phyloP scores from a whole-genome alignment of 225 moss, liverwort and hornwort species.

The Straminergon stramineum region DNA sequence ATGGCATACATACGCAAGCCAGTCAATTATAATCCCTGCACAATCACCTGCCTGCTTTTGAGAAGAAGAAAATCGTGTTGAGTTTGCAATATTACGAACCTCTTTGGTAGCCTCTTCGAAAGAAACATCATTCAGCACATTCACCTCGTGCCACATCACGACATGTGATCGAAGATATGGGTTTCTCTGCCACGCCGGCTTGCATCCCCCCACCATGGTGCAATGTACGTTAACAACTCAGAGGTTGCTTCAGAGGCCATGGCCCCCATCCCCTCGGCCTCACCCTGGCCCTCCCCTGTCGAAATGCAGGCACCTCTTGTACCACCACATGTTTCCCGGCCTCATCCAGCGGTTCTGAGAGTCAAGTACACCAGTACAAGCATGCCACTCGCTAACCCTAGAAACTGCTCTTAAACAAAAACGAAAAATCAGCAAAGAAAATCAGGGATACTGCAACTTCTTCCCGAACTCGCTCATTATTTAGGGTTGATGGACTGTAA shows the following conservation, averaged over 20 bases:
- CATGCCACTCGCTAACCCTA: neutral
- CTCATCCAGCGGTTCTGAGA: neutral
- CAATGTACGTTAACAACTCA: slow-evolving; percentile 8
- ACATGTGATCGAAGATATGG: slow-evolving; percentile 22
- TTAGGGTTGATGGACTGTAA: neutral
- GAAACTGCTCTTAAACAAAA: neutral
- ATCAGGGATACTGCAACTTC: neutral
- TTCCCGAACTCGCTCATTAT: neutral
- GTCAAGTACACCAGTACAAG: neutral
- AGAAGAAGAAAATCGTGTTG: neutral
- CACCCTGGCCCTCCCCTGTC: slow-evolving; percentile 20
- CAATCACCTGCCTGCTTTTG: neutral
- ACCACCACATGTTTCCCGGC: slow-evolving; percentile 19
- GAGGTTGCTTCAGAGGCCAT: slow-evolving; percentile 36
- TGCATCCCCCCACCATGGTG: slow-evolving; percentile 44
- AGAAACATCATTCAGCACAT: slow-evolving; percentile 28
- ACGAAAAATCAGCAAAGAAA: neutral
- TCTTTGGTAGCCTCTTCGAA: slow-evolving; percentile 48
- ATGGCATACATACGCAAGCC: neutral
- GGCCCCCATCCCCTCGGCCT: slow-evolving; percentile 10
- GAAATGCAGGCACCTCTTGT: slow-evolving; percentile 12
- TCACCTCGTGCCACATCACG: slow-evolving; percentile 57
- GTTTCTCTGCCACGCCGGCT: slow-evolving; percentile 31
- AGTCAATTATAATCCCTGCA: neutral
- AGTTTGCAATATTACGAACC: neutral